Evolutionary conservation across 2,329 filamentous ascomycete genomes (phyloP), one percentile per base, ranked within the genome.

Genomic region (Fusarium mexicanum): DNA sequence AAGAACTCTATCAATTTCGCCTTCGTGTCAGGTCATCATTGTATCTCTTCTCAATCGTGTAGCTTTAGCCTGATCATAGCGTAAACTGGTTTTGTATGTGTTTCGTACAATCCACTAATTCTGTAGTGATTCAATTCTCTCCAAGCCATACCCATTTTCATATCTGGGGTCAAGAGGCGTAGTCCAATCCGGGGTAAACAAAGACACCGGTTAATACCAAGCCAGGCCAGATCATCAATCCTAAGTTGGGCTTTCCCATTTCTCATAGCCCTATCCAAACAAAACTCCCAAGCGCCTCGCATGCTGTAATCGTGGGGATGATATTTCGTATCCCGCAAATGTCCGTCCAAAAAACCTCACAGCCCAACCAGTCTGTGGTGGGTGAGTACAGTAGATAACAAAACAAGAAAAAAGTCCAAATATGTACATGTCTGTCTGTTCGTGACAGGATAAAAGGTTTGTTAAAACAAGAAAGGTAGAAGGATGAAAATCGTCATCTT

Each of bases 1-100:
- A 62, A 69, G 55, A 60, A 67, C 37, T 69, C 55, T 64, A 47
- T 73, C 61, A 76, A 69, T 76, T 74, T 76, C 61, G 72, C 64
- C 69, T 71, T 69, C 51, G 60, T 66, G 76, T 73, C 76, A 77
- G 71, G 61, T 76, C 72, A 76, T 70, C 67, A 74, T 69, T 62
- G 64, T 64, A 65, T 69, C 61, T 76, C 71, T 61, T 76, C 63
- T 14, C 53, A 60, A 71, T 65, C 70, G 31, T 75, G 59, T 75
- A 69, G 62, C 61, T 57, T 72, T 75, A 55, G 58, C 63, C 66
- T 67, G 50, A 67, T 72, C 44, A 46, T 50, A 61, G 29, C 35
- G 20, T 64, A 44, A 67, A 59, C 17, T 53, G 40, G 31, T 67
- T 72, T 58, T 51, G 57, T 48, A 44, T 51, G 46, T 37, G 44